Evolutionary conservation across 75 land plant species (phyloP).

Genomic region (Ceratopteris richardii): DNA sequence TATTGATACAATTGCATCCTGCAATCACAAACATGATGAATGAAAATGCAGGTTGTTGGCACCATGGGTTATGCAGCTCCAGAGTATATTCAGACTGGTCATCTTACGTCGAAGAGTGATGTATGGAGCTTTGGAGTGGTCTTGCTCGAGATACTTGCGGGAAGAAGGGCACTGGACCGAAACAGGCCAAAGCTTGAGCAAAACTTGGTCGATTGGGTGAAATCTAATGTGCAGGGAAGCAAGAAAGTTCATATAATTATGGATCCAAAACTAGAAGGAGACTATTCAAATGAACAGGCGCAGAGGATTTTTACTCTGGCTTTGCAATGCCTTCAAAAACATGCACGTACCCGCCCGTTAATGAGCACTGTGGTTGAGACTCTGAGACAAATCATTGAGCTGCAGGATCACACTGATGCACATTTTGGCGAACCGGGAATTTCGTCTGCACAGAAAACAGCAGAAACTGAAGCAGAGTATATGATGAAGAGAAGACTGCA

Average conservation of each 20-base stretch:
- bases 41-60: constrained; percentile 58
- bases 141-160: constrained; percentile 79
- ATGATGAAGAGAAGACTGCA: constrained; percentile 10
- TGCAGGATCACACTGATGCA: neutral
- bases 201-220: constrained; percentile 74
- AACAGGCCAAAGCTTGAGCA: constrained; percentile 72
- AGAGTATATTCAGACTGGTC: constrained; percentile 87
- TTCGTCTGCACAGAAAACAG: constrained; percentile 1
- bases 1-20: neutral
- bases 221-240: constrained; percentile 47
- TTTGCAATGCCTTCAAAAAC: constrained; percentile 41
- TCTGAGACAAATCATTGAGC: constrained; percentile 31
- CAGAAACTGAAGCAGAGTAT: neutral
- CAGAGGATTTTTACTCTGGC: constrained; percentile 57
- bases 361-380: constrained; percentile 68
- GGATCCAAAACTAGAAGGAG: constrained; percentile 63
- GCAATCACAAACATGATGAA: neutral
- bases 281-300: constrained; percentile 38
- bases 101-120: constrained; percentile 71
- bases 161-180: constrained; percentile 56
- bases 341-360: constrained; percentile 49
- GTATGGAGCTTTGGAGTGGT: constrained; percentile 93
- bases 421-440: neutral
- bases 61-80: constrained; percentile 93
- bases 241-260: constrained; percentile 44